Percentiles rank a stretch among this genome's conserved stretches.
These are phyloP conservation scores for Trichomonascaceae sp. DNA, from an alignment of 1,139 yeast species.

Conservation along the genomic window DNA sequence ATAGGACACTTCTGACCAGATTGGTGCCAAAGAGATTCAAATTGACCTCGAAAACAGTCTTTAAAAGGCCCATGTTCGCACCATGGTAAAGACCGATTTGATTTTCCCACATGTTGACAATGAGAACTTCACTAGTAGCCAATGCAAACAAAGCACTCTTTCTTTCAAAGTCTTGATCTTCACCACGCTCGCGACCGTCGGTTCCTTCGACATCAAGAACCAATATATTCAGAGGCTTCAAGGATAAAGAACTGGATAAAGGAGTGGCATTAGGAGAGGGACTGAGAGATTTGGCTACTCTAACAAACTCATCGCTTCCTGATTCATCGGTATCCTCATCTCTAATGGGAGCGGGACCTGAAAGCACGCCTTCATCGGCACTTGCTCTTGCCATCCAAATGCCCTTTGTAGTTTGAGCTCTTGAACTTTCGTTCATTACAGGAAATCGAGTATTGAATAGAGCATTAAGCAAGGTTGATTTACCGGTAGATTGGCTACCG, in stretches of 20 bases:
- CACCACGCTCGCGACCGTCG: conserved; percentile 96
- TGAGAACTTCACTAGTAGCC: conserved; percentile 83
- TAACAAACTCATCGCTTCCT: conserved; percentile 12
- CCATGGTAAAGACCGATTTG: conserved; percentile 97
- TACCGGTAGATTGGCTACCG: conserved; percentile 96
- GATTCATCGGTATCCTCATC: conserved; percentile 10
- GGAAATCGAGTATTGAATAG: conserved; percentile 83
- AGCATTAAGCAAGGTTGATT: conserved; percentile 80
- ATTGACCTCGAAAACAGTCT: conserved; percentile 95
- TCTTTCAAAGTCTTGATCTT: conserved; percentile 95
- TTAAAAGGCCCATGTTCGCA: conserved; percentile 90
- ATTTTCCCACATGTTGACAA: conserved; percentile 93
- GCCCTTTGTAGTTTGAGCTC: conserved; percentile 87
- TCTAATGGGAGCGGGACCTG: background rate
- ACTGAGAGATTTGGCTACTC: conserved; percentile 9
- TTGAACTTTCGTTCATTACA: conserved; percentile 78
- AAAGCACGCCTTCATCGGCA: background rate
- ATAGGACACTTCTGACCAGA: conserved; percentile 56
- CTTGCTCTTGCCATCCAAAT: conserved; percentile 72
- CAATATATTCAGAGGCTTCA: conserved; percentile 37
- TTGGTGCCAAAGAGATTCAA: conserved; percentile 56
- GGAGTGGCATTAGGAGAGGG: conserved; percentile 1
- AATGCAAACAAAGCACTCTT: conserved; percentile 93
- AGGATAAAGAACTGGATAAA: background rate
- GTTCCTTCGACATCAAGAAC: conserved; percentile 98